Evolutionary conservation across 768 basidiomycete genomes (phyloP).

Genomic region (Phylloporus scabripes): DNA sequence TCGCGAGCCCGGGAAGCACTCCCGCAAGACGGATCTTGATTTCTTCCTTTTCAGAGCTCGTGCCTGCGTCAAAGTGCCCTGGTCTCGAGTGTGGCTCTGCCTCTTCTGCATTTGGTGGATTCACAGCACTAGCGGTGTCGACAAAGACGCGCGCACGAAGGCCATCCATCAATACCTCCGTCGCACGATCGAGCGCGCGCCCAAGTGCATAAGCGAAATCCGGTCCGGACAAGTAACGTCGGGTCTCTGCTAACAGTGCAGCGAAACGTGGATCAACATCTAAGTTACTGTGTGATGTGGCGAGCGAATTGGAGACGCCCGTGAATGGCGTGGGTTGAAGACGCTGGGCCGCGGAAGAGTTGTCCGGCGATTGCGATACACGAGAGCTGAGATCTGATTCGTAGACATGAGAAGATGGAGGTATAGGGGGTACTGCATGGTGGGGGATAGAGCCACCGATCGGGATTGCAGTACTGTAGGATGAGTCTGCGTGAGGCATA

Average conservation of each 20-base stretch:
- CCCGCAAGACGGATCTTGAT: slow-evolving; percentile 67
- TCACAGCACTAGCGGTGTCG: slow-evolving; percentile 17
- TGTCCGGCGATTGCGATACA: slow-evolving; percentile 24
- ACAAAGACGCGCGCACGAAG: slow-evolving; percentile 63
- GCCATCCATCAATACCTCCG: slow-evolving; percentile 55
- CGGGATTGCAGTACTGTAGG: slow-evolving; percentile 14
- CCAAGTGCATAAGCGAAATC: slow-evolving; percentile 72
- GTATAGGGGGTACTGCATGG: slow-evolving; percentile 17
- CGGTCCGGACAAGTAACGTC: slow-evolving; percentile 51
- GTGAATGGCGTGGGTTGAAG: not conserved
- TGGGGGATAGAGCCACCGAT: slow-evolving; percentile 10
- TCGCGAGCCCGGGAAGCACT: slow-evolving; percentile 71
- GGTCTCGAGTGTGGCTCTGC: slow-evolving; percentile 7
- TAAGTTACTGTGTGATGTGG: slow-evolving; percentile 4
- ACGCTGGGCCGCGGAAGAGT: slow-evolving; percentile 19
- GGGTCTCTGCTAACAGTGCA: slow-evolving; percentile 65
- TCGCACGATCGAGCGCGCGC: slow-evolving; percentile 66
- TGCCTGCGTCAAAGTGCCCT: slow-evolving; percentile 16
- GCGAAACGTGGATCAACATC: slow-evolving; percentile 41
- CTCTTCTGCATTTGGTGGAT: slow-evolving; percentile 4
- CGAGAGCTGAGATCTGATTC: slow-evolving; percentile 19
- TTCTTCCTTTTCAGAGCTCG: slow-evolving; percentile 26
- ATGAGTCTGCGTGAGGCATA: not conserved
- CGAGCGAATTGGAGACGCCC: not conserved
- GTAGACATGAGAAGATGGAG: slow-evolving; percentile 13